Percentiles rank a stretch among this genome's conserved stretches.
Evolutionary conservation across 202 grass and related monocot genomes (phyloP).

Genomic region (Saccharum hybrid): DNA sequence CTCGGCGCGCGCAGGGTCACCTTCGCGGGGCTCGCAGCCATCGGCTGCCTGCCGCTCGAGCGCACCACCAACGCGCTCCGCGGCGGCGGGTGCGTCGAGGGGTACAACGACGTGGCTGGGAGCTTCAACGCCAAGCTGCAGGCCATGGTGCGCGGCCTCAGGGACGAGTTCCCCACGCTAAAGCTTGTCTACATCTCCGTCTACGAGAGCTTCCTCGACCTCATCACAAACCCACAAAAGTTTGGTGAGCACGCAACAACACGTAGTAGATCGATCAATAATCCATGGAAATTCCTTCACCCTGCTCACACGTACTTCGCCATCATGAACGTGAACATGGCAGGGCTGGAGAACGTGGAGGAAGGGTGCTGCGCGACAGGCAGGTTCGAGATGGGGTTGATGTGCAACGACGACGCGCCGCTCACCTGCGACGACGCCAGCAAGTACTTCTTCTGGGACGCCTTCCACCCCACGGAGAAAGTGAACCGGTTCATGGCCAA

Average conservation of each 20-base stretch:
- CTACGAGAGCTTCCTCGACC: too few relatives aligned
- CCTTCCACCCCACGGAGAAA: slow-evolving; percentile 86
- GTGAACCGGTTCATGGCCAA: slow-evolving; percentile 58
- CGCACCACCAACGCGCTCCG: slow-evolving; percentile 48
- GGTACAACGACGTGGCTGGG: slow-evolving; percentile 67
- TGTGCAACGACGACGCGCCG: slow-evolving; percentile 68
- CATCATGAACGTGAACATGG: too few relatives aligned
- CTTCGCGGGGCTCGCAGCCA: slow-evolving; percentile 63
- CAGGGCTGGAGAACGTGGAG: slow-evolving; percentile 59
- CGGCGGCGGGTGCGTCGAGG: slow-evolving; percentile 56
- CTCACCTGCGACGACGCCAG: slow-evolving; percentile 70
- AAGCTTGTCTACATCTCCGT: slow-evolving; percentile 58
- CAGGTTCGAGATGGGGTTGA: slow-evolving; percentile 71
- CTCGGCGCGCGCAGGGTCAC: slow-evolving; percentile 62
- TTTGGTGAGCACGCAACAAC: slow-evolving; percentile 37
- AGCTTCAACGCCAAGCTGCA: slow-evolving; percentile 54
- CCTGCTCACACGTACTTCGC: too few relatives aligned
- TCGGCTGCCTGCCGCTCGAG: slow-evolving; percentile 84
- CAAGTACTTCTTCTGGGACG: slow-evolving; percentile 94
- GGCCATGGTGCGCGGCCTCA: slow-evolving; percentile 48
- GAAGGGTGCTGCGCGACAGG: slow-evolving; percentile 86
- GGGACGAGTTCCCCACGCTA: slow-evolving; percentile 27
- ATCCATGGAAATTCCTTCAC: too few relatives aligned
- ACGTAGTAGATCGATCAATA: too few relatives aligned
- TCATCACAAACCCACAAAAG: slow-evolving; percentile 25